A percentile compares a stretch with the other conserved stretches of the same genome.
phyloP scores from a whole-genome alignment of 768 basidiomycete genomes.

The Termitomyces sp. region DNA sequence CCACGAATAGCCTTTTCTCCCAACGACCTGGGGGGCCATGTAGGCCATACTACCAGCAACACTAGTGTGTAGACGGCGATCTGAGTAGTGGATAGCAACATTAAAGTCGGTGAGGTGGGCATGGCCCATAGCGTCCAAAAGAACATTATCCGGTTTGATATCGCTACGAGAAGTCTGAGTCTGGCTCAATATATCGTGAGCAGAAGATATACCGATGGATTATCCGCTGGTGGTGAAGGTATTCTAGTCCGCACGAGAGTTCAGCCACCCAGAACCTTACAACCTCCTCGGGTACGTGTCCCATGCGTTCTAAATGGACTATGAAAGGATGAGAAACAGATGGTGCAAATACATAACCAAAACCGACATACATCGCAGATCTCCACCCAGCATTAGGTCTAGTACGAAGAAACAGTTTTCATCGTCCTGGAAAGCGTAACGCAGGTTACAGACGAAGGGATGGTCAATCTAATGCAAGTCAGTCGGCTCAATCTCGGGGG shows the following conservation, averaged over 20 bases:
- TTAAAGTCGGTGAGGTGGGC: slow-evolving; percentile 99
- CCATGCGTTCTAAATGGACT: slow-evolving; percentile 84
- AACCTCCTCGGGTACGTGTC: slow-evolving; percentile 57
- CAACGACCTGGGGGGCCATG: slow-evolving; percentile 98
- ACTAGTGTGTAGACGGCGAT: slow-evolving; percentile 80
- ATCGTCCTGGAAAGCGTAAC: slow-evolving; percentile 97
- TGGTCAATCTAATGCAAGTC: slow-evolving; percentile 63
- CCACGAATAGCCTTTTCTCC: slow-evolving; percentile 89
- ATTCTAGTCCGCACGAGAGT: slow-evolving; percentile 76
- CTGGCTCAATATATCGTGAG: slow-evolving; percentile 1
- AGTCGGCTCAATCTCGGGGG: slow-evolving; percentile 4
- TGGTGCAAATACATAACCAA: slow-evolving; percentile 1
- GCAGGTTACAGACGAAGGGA: slow-evolving; percentile 83
- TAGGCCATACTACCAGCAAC: slow-evolving; percentile 99
- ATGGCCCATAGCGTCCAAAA: slow-evolving; percentile 90
- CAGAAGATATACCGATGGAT: slow-evolving; percentile 74
- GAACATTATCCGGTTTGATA: slow-evolving; percentile 95
- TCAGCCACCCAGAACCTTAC: slow-evolving; percentile 91
- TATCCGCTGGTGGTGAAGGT: slow-evolving; percentile 88
- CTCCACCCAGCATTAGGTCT: slow-evolving; percentile 94
- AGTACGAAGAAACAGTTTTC: slow-evolving; percentile 97
- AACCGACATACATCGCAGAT: slow-evolving; percentile 71
- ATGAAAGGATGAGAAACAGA: background rate
- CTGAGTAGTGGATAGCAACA: slow-evolving; percentile 96
- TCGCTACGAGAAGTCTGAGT: slow-evolving; percentile 47